Evolutionary conservation across 805 yeast genomes (phyloP), one percentile per base, ranked within the genome.

Genomic region (Saturnispora silvae): DNA sequence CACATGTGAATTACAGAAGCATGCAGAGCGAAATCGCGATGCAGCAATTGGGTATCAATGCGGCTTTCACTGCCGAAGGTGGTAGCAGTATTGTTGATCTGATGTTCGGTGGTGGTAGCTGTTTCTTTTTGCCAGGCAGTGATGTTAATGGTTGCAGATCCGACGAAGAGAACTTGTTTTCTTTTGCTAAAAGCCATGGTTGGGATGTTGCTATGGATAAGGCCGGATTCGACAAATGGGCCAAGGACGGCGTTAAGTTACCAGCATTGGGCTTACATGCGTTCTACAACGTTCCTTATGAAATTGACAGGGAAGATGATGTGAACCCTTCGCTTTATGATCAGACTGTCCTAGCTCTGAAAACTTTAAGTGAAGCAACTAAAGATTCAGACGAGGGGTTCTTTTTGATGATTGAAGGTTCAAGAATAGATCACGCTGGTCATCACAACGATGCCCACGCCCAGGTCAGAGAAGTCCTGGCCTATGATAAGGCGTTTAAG

Each of bases 371-470:
- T 2, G 63, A 71, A 40, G 87, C 87, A 17, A 70, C 94, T 1
- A 60, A 69, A 45, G 69, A 83, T 46, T 70, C 82, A 2, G 92
- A 84, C 15, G 60, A 80, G 46, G 96, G 96, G 0, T 86, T 87
- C 57, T 86, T 87, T 63, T 57, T 87, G 41, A 56, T 87, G 57
- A 74, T 87, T 37, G 96, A 87, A 64, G 96, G 96, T 15, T 82
- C 95, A 5, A 71, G 96, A 57, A 86, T 87, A 50, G 96, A 87
- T 60, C 96, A 86, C 54, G 95, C 95, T 5, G 96, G 96, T 31
- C 96, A 87, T 60, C 77, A 72, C 49, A 86, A 87, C 53, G 96
- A 87, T 56, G 89, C 96, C 9, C 89, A 89, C 5, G 95, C 95
- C 7, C 95, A 86, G 61, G 95, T 83, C 5, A 70, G 86, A 51